Evolutionary conservation across 352 stramenopile genomes (phyloP).

Genomic region (Phytophthora podocarpi): DNA sequence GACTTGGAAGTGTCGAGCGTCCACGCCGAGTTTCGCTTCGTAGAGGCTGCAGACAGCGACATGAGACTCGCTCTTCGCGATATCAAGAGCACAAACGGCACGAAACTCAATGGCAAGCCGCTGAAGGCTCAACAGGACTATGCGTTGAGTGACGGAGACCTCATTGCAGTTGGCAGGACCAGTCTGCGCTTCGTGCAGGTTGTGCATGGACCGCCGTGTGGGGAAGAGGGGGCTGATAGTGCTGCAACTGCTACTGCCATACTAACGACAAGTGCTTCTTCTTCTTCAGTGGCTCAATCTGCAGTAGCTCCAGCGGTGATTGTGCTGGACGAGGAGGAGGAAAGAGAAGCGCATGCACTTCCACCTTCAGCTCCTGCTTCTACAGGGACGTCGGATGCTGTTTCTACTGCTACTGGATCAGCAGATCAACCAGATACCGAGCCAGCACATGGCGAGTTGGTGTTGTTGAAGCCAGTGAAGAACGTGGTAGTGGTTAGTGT

Average conservation of each 20-base stretch:
- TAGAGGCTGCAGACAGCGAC: background rate
- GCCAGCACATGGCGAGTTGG: constrained; percentile 7
- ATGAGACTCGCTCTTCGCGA: constrained; percentile 31
- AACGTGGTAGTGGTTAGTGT: background rate
- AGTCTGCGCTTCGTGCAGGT: constrained; percentile 40
- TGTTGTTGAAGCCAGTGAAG: background rate
- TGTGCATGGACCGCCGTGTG: constrained; percentile 22
- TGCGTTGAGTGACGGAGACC: constrained; percentile 40
- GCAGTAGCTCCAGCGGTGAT: constrained; percentile 10
- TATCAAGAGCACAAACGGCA: constrained; percentile 64
- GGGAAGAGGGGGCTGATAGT: background rate
- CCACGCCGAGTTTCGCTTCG: constrained; percentile 51
- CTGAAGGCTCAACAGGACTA: constrained; percentile 29
- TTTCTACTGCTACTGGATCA: background rate
- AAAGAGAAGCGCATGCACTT: background rate
- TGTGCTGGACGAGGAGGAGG: constrained; percentile 21
- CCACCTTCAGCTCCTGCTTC: background rate
- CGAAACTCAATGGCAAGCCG: constrained; percentile 52
- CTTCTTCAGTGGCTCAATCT: constrained; percentile 9
- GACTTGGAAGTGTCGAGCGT: constrained; percentile 68
- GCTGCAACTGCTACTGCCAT: background rate
- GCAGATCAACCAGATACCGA: constrained; percentile 28
- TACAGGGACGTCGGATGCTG: background rate
- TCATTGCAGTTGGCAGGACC: constrained; percentile 50
- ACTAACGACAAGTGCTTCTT: constrained; percentile 19